Conservation (phyloP, 352 stramenopile species). For the Globisporangium irregulare region DNA sequence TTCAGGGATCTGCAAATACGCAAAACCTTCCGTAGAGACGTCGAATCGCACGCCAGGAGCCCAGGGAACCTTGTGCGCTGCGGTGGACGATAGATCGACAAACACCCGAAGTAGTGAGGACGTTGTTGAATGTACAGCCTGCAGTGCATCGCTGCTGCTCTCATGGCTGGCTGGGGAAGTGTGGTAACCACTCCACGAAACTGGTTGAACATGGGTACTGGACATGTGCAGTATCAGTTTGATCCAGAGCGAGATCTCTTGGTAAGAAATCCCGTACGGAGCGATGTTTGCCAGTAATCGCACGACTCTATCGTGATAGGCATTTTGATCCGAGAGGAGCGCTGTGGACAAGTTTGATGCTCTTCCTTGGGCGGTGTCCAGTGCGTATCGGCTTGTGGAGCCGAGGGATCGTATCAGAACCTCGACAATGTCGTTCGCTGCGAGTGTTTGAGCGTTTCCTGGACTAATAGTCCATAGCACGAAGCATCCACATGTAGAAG, state of each 20-base stretch:
- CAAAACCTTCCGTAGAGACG: constrained; percentile 53
- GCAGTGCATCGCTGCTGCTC: not conserved
- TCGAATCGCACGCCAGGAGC: constrained; percentile 39
- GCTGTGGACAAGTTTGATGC: constrained; percentile 17
- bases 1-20: constrained; percentile 66
- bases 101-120: constrained; percentile 13
- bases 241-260: constrained; percentile 17
- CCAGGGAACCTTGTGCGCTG: not conserved
- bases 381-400: not conserved
- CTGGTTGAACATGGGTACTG: not conserved
- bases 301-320: constrained; percentile 4
- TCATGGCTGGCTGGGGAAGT: not conserved
- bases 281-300: constrained; percentile 7
- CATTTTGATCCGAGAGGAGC: constrained; percentile 28
- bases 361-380: not conserved
- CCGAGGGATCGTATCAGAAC: constrained; percentile 33
- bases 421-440: constrained; percentile 20
- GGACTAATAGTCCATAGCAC: constrained; percentile 12
- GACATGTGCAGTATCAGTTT: constrained; percentile 11
- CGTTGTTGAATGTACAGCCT: not conserved
- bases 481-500: not conserved
- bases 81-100: constrained; percentile 9
- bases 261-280: constrained; percentile 8
- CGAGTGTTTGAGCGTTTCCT: constrained; percentile 23
- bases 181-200: not conserved